Base-by-base conservation (phyloP, 2,329 filamentous ascomycete genomes). In the Tolypocladium ovalisporum region DNA sequence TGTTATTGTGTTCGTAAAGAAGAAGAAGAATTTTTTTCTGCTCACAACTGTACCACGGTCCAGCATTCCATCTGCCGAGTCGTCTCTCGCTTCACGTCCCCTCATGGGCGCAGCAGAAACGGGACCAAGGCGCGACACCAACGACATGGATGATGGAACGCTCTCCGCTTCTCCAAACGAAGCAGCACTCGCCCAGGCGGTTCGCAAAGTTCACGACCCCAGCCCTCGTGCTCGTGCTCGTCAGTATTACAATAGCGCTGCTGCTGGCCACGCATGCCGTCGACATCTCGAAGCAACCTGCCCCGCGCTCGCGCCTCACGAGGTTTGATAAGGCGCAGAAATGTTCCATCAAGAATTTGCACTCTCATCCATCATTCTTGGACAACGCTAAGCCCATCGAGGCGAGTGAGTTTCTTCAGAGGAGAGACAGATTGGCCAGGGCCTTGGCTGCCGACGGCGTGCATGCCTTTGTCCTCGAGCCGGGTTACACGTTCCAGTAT, bases 291-390 rank as follows among this genome's bases (percentile, higher is more conserved):
- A 49, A 32, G 10, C 44, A 32, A 24, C 12, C 32, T 3, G 13
- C 24, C 44, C 19, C 13, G 24, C 15, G 15, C 15, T 17, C 44
- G 13, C 44, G 27, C 44, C 44, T 32, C 7, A 19, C 42, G 24
- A 27, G 24, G 15, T 19, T 56, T 22, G 35, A 39, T 1, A 22
- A 59, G 6, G 65, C 63, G 5, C 65, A 66, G 49, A 60, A 67
- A 68, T 87, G 83, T 64, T 76, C 82, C 17, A 79, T 83, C 57
- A 62, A 73, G 39, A 82, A 77, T 52, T 68, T 82, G 15, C 74
- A 75, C 22, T 71, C 73, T 6, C 73, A 78, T 54, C 69, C 80
- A 6, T 74, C 74, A 2, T 85, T 84, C 60, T 70, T 85, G 2
- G 69, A 80, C 15, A 62, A 65, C 2, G 80, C 78, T 1, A 62